phyloP scores from a whole-genome alignment of 2,329 filamentous ascomycete genomes.

The Colletotrichum siamense region DNA sequence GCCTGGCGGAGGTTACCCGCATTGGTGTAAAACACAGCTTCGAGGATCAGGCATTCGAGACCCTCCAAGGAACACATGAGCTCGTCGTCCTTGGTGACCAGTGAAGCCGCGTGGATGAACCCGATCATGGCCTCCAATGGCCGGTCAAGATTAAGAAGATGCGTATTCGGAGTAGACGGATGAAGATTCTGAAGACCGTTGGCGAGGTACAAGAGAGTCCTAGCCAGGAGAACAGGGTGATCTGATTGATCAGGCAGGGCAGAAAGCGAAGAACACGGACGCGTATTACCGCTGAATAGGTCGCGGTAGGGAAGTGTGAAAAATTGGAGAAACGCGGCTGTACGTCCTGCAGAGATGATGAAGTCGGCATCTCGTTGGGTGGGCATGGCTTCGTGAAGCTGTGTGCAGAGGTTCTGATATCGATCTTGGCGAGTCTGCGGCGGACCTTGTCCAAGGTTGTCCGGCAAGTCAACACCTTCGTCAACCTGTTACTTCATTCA shows the following conservation, averaged over 20 bases:
- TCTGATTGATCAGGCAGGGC: background rate
- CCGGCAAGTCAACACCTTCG: background rate
- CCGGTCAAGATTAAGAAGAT: constrained; percentile 23
- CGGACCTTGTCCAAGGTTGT: background rate
- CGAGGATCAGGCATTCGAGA: constrained; percentile 46
- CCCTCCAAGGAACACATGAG: constrained; percentile 42
- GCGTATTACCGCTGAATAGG: background rate
- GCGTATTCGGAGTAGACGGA: constrained; percentile 28
- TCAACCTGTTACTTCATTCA: background rate
- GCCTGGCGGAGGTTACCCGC: constrained; percentile 43
- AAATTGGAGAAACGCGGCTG: background rate
- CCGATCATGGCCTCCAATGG: constrained; percentile 30
- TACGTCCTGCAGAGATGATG: background rate
- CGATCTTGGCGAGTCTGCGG: background rate
- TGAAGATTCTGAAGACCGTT: background rate
- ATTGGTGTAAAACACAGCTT: constrained; percentile 41
- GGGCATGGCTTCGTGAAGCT: background rate
- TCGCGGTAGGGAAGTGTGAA: background rate
- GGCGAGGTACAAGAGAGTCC: background rate
- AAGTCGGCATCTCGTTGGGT: background rate
- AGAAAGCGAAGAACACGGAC: background rate
- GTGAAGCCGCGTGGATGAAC: constrained; percentile 32
- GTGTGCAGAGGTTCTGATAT: background rate
- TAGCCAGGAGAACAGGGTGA: background rate
- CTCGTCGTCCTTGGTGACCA: constrained; percentile 37